Percentiles rank a stretch among this genome's conserved stretches.
Conservation (phyloP, 192 early-diverging fungal genomes). For the Anaeromyces robustus region DNA sequence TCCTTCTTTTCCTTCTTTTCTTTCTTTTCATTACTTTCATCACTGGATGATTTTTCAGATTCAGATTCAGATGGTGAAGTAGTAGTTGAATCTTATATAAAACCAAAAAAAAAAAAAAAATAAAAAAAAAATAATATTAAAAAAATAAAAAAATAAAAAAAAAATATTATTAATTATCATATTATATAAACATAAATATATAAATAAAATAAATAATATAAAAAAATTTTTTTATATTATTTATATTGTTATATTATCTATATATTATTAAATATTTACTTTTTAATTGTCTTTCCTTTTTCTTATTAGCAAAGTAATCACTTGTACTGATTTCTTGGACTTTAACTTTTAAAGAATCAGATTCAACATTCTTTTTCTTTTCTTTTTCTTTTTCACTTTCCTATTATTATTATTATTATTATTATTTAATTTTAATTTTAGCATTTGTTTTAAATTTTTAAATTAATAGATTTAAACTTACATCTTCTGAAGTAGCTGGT, state of each 20-base stretch:
- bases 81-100: not conserved
- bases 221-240: too few relatives aligned
- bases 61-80: not conserved
- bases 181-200: too few relatives aligned
- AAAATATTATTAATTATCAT: too few relatives aligned
- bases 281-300: not conserved
- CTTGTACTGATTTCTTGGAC: not conserved
- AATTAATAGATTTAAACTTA: not conserved
- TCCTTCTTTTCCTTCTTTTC: slow-evolving; percentile 1
- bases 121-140: too few relatives aligned
- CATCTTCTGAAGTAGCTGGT: not conserved
- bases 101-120: not conserved
- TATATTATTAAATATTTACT: not conserved
- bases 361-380: slow-evolving; percentile 1
- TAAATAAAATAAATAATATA: too few relatives aligned
- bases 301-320: not conserved
- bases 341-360: slow-evolving; percentile 7
- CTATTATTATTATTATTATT: slow-evolving; percentile 1
- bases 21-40: not conserved
- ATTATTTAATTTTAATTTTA: too few relatives aligned
- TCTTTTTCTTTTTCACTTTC: slow-evolving; percentile 3
- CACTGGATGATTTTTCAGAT: not conserved
- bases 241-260: too few relatives aligned
- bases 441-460: too few relatives aligned
- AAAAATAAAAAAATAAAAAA: too few relatives aligned